Conservation (phyloP, 2,329 filamentous ascomycete genomes). For the Colletotrichum lini region DNA sequence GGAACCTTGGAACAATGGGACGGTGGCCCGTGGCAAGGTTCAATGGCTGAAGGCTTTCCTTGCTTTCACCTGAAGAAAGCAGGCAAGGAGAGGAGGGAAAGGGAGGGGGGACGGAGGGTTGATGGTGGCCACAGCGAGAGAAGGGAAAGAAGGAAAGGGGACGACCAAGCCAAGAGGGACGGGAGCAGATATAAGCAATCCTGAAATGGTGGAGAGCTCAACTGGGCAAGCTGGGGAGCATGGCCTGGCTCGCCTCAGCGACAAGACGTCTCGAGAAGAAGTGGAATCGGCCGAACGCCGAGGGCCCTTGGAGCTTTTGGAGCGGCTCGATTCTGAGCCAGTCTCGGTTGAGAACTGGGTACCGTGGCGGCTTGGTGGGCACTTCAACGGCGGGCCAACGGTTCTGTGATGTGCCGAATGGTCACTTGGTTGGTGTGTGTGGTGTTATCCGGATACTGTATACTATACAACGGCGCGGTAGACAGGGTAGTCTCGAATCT, state of each 20-base stretch:
- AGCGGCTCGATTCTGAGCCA: conserved; percentile 23
- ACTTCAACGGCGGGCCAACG: conserved; percentile 30
- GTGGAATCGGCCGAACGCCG: conserved; percentile 38
- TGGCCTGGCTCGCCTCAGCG: conserved; percentile 30
- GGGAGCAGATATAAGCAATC: conserved; percentile 41
- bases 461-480: background rate
- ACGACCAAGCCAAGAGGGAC: conserved; percentile 29
- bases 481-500: conserved; percentile 27
- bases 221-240: conserved; percentile 4
- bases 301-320: background rate
- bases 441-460: too few relatives aligned
- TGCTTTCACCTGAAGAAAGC: conserved; percentile 29
- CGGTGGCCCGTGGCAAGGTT: conserved; percentile 29
- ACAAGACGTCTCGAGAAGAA: conserved; percentile 13
- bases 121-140: conserved; percentile 26
- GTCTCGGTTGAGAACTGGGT: conserved; percentile 36
- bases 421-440: conserved; percentile 11
- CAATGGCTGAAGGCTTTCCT: conserved; percentile 27
- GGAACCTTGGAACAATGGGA: conserved; percentile 31
- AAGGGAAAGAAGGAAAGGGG: background rate
- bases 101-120: background rate
- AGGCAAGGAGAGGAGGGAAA: background rate
- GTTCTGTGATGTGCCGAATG: conserved; percentile 31
- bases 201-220: conserved; percentile 30
- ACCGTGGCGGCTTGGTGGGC: conserved; percentile 32